Base-by-base conservation (phyloP, 2,329 filamentous ascomycete genomes). In the Aspergillus quadricinctus region DNA sequence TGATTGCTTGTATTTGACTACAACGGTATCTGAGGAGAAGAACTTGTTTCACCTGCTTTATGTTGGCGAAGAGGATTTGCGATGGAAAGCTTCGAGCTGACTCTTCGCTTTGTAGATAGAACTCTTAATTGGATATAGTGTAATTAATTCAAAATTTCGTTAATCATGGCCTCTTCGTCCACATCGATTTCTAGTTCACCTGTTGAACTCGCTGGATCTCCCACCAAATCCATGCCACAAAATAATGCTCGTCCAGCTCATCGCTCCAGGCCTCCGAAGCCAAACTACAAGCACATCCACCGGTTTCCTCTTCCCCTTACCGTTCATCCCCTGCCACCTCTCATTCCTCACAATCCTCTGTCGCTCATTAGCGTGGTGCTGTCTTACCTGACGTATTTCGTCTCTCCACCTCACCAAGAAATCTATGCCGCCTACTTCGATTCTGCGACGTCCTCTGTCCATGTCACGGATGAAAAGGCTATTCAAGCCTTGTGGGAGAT, bases 21-120 rank as follows among this genome's bases (percentile, higher is more conserved):
- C 89, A 93, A 94, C 90, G 90, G 90, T 94, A 94, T 94, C 90
- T 94, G 90, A 94, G 83, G 82, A 80, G 80, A 74, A 68, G 58
- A 57, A 53, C 43, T 62, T 51, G 53, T 57, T 50, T 49, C 48
- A 52, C 46, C 45, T 58, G 48, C 55, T 56, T 61, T 55, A 61
- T 55, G 25, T 41, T 48, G 10, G 25, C 29, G 31, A 5, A 23
- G 49, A n/a, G 28, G 10, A 40, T 40, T 9, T 48, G 25, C 48
- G 58, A 61, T 48, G 53, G 61, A 61, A 61, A 63, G 57, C 54
- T 50, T 31, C 52, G 56, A 57, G 63, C 64, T 66, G 61, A 66
- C 61, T 65, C 61, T 64, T 65, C 61, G 51, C 46, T 53, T 57
- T 49, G 48, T 48, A 61, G 60, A 27, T 63, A 67, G 62, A 67